A percentile compares a stretch with the other conserved stretches of the same genome.
Evolutionary conservation across 345 rosid species (phyloP).

Genomic region (Orychophragmus violaceus): DNA sequence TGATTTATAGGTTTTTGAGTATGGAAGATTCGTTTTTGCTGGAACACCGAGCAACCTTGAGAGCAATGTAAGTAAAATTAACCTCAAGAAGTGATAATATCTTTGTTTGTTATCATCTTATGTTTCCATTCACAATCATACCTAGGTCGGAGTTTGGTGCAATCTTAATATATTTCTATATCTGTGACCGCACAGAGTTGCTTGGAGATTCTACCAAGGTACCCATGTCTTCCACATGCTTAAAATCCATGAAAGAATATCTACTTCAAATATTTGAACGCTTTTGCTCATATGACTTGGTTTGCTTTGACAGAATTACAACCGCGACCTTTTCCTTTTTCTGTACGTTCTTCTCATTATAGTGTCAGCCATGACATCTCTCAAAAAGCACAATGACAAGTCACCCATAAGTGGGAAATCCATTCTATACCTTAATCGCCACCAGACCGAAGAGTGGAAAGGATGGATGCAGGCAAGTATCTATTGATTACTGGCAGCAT

Average conservation of each 20-base stretch:
- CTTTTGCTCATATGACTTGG: conserved; percentile 11
- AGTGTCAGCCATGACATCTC: conserved; percentile 82
- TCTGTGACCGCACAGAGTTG: conserved; percentile 73
- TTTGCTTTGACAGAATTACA: conserved; percentile 66
- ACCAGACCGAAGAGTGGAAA: conserved; percentile 99
- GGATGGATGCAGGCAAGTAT: conserved; percentile 99
- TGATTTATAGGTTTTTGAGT: conserved; percentile 50
- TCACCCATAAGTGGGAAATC: conserved; percentile 75
- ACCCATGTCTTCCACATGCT: conserved; percentile 9
- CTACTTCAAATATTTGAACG: neutral
- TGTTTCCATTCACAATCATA: conserved; percentile 16
- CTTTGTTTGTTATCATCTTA: neutral
- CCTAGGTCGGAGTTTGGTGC: conserved; percentile 86
- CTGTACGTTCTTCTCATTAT: conserved; percentile 79
- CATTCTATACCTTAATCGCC: conserved; percentile 76
- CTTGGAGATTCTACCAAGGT: conserved; percentile 86
- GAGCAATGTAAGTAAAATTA: conserved; percentile 65
- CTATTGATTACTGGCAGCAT: neutral
- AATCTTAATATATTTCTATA: conserved; percentile 63
- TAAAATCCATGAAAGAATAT: neutral
- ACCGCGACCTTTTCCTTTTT: conserved; percentile 88
- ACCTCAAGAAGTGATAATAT: neutral
- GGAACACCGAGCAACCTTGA: conserved; percentile 74
- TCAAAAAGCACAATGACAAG: conserved; percentile 75
- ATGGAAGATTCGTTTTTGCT: conserved; percentile 93